Base-by-base conservation (phyloP, 805 yeast species). In the Candida sonorensis region DNA sequence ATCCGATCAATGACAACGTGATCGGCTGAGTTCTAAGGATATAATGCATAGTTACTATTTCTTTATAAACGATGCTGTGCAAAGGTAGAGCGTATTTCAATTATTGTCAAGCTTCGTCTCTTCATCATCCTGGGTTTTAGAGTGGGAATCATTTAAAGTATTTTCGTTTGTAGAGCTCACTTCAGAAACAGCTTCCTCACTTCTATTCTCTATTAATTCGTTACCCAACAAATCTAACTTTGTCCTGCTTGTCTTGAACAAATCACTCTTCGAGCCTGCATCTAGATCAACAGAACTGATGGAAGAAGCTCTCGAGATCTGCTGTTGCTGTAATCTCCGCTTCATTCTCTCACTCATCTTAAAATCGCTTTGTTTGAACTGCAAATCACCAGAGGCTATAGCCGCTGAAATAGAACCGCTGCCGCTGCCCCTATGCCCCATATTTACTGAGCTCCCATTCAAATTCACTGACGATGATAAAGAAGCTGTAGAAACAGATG, bases 301-400 rank as follows among this genome's bases (percentile, higher is more conserved):
- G 14, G 50, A 47, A 7, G 46, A 41, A 7, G 45, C 30, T 25
- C 51, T 38, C 12, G 51, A 47, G 5, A 23, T 15, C 23, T 29
- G 34, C 14, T 36, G 36, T 19, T 45, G 41, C 23, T 51, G 51
- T 20, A 55, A 34, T 22, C 61, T 36, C 23, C 36, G 42, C 32
- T 42, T 51, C 52, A 55, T 41, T 31, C 55, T 43, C 11, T 53
- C 59, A 30, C 60, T 55, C 35, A 55, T 29, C 32, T 48, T 50
- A 29, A 46, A 43, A 28, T 50, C 54, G 30, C 50, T 38, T 23
- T 42, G 25, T 27, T 39, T 44, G 38, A 44, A 44, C 17, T 44
- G 43, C 19, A 44, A 27, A 35, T 46, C 50, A 10, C 33, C 33
- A 10, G 40, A 28, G 10, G 35, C 28, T 6, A 27, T 34, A 8